These are phyloP conservation scores for Fonsecaea multimorphosa DNA, from an alignment of 2,329 filamentous ascomycete species.

Conservation along the genomic window DNA sequence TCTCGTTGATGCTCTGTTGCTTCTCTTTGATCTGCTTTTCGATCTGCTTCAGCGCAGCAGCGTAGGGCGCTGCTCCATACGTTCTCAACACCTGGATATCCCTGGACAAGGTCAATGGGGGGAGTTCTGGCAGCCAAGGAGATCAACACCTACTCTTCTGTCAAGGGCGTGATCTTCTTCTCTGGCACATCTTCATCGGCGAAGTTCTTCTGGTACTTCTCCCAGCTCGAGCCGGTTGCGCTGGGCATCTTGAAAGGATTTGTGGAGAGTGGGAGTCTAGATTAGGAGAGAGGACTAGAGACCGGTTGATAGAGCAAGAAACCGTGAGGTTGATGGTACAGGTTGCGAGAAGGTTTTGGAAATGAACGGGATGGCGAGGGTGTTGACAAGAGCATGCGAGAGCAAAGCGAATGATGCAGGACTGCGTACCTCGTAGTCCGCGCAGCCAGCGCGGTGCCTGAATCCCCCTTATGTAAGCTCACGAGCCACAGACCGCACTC, in stretches of 20 bases:
- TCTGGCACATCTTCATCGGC: slow-evolving; percentile 96
- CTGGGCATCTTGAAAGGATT: slow-evolving; percentile 71
- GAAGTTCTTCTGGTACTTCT: slow-evolving; percentile 98
- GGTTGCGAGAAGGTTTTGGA: slow-evolving; percentile 11
- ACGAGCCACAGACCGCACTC: slow-evolving; percentile 8
- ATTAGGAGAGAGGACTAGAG: background rate
- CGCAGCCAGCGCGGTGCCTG: slow-evolving; percentile 24
- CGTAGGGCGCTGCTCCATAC: slow-evolving; percentile 96
- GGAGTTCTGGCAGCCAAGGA: slow-evolving; percentile 25
- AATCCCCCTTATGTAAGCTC: slow-evolving; percentile 8
- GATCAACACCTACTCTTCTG: slow-evolving; percentile 78
- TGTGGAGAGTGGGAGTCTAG: background rate
- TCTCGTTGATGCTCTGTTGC: slow-evolving; percentile 97
- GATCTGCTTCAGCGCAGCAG: slow-evolving; percentile 90
- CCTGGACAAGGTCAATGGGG: slow-evolving; percentile 59
- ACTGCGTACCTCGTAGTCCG: slow-evolving; percentile 31
- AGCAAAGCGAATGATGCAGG: slow-evolving; percentile 12
- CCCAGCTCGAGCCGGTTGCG: slow-evolving; percentile 92
- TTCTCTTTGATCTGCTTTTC: slow-evolving; percentile 99
- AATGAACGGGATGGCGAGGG: slow-evolving; percentile 23
- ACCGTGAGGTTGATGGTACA: background rate
- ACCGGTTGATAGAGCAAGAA: background rate
- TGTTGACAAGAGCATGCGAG: slow-evolving; percentile 13
- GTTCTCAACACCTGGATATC: slow-evolving; percentile 99
- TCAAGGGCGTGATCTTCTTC: slow-evolving; percentile 98